Conservation (phyloP, 2,329 filamentous ascomycete species). For the Fusarium verrucosum region DNA sequence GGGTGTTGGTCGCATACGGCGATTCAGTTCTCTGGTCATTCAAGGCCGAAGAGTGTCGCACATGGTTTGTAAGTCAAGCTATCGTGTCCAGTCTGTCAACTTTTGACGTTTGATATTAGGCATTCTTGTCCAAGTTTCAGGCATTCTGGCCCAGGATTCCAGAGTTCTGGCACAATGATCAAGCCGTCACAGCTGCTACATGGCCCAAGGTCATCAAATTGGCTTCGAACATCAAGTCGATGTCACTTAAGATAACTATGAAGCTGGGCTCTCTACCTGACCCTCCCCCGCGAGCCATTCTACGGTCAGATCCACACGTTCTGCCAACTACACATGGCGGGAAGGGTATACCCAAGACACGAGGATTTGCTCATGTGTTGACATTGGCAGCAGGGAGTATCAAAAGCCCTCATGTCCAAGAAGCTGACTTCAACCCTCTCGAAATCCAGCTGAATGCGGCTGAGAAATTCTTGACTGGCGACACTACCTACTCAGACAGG, state of each 20-base stretch:
- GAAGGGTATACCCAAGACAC: background rate
- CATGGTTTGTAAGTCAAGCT: constrained; percentile 55
- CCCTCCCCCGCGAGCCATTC: constrained; percentile 25
- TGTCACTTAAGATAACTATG: constrained; percentile 38
- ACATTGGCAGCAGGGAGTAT: constrained; percentile 15
- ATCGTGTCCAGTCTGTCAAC: background rate
- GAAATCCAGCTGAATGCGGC: constrained; percentile 40
- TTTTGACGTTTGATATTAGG: constrained; percentile 38
- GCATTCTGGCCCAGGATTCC: constrained; percentile 54
- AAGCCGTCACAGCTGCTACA: constrained; percentile 39
- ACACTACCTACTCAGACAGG: constrained; percentile 43
- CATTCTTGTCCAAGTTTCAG: constrained; percentile 54
- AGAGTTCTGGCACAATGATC: constrained; percentile 50
- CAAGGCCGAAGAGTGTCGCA: constrained; percentile 51
- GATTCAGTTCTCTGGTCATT: constrained; percentile 53
- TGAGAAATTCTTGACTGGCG: constrained; percentile 42
- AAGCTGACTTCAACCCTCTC: constrained; percentile 21
- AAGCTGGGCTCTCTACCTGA: constrained; percentile 31
- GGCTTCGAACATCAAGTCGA: constrained; percentile 33
- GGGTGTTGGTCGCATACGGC: constrained; percentile 50
- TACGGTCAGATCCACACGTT: constrained; percentile 20
- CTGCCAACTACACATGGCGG: constrained; percentile 2
- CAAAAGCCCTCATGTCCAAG: background rate
- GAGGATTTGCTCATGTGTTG: constrained; percentile 36
- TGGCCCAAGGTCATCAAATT: constrained; percentile 48